Conservation (phyloP, 371 early-diverging fungal genomes). For the Nosema muscidifuracis region DNA sequence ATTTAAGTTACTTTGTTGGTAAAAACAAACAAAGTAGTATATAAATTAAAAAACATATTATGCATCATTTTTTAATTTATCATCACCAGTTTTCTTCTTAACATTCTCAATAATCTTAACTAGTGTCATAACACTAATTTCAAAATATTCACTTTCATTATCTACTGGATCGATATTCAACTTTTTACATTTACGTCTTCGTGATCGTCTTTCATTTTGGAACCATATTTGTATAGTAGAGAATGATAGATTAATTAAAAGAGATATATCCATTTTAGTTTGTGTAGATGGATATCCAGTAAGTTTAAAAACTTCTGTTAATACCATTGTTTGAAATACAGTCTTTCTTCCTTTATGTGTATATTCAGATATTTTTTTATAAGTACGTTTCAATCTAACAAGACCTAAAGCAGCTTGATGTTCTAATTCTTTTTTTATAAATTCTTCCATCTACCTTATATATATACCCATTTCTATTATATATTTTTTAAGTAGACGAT, state of each 20-base stretch:
- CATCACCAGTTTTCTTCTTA: neutral
- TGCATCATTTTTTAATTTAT: no score
- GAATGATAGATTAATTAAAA: slow-evolving; percentile 49
- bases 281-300: slow-evolving; percentile 45
- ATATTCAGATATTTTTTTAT: neutral
- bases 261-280: slow-evolving; percentile 42
- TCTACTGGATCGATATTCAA: neutral
- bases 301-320: slow-evolving; percentile 48
- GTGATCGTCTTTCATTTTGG: slow-evolving; percentile 44
- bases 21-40: no score
- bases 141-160: neutral
- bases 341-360: slow-evolving; percentile 44
- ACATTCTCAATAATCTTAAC: neutral
- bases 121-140: neutral
- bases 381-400: neutral
- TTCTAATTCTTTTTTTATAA: neutral
- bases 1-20: no score
- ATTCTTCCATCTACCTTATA: neutral
- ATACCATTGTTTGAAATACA: slow-evolving; percentile 37
- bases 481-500: no score
- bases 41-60: no score
- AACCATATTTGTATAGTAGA: slow-evolving; percentile 55
- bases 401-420: neutral
- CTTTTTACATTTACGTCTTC: neutral
- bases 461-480: no score